These are phyloP conservation scores for Candida sanyaensis DNA, from an alignment of 1,139 yeast genomes.

Conservation along the genomic window DNA sequence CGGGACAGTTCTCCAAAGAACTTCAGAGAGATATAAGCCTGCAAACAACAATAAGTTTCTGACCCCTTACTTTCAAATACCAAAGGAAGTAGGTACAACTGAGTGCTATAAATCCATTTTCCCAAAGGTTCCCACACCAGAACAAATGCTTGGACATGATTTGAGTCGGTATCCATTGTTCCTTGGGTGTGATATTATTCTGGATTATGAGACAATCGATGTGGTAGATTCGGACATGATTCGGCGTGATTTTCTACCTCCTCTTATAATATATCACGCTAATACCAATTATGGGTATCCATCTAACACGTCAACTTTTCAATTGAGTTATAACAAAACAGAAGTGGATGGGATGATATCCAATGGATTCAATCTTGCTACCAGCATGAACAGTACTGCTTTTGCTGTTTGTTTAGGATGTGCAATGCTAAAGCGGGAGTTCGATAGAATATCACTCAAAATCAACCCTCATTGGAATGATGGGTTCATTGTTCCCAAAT, in stretches of 20 bases:
- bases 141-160: conserved; percentile 26
- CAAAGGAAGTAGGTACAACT: neutral
- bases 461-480: conserved; percentile 1
- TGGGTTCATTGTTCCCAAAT: conserved; percentile 10
- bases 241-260: conserved; percentile 36
- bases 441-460: conserved; percentile 37
- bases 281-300: conserved; percentile 41
- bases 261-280: conserved; percentile 55
- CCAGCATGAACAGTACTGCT: conserved; percentile 41
- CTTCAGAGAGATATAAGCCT: conserved; percentile 26
- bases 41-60: conserved; percentile 10
- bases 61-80: conserved; percentile 21
- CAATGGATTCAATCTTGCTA: conserved; percentile 56
- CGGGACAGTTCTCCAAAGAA: conserved; percentile 29
- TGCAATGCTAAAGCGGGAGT: conserved; percentile 56
- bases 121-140: conserved; percentile 40
- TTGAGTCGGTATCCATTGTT: conserved; percentile 46
- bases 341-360: conserved; percentile 48
- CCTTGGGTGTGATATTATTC: conserved; percentile 54
- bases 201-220: conserved; percentile 26
- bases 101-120: conserved; percentile 21
- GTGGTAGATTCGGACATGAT: neutral
- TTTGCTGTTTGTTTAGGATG: conserved; percentile 60
- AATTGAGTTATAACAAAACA: conserved; percentile 44
- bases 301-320: conserved; percentile 64